Base-by-base conservation (phyloP, 768 basidiomycete species). In the Leccinum uliginosum region DNA sequence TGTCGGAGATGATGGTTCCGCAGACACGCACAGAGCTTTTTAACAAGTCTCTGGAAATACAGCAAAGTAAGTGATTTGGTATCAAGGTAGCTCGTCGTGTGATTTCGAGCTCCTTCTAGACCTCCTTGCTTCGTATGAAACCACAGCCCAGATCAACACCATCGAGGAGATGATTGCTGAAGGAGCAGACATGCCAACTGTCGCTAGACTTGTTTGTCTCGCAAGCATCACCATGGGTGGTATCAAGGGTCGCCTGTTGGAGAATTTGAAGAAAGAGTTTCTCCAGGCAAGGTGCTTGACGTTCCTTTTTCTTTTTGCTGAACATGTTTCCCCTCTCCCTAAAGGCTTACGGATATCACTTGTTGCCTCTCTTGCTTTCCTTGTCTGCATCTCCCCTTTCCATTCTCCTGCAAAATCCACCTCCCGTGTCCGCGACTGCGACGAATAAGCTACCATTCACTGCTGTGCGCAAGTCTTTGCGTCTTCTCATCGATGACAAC, bases 161-260 rank as follows among this genome's bases (percentile, higher is more conserved):
- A 91, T 99, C 54, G 96, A 98, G 68, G 92, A 95, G 55, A 75
- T 99, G 63, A 85, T 98, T 59, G 83, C 90, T 17, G 89, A 91
- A 64, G 91, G 91, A 52, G 86, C 87, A 2, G 90, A 94, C 43
- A 81, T 94, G 78, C 83, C 85, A 59, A 80, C 79, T 9, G 83
- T 96, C 5, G 67, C 95, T 10, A 80, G 97, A 57, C 76, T 97
- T 43, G 76, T 94, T 38, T 93, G 94, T 65, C 82, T 99, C 26
- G 89, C 90, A 40, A 92, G 89, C 63, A 78, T 98, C 55, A 89
- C 89, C 9, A 74, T 78, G 9, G 91, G 92, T 2, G 93, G 95
- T 15, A 85, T 98, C 67, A 98, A 95, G 74, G 73, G 81, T 17
- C 97, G 95, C 72, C 71, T 78, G 1, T 77, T 98, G 11, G 97